Evolutionary conservation across 2,329 filamentous ascomycete species (phyloP), one percentile per base, ranked within the genome.

Genomic region (Paecilomyces dactylethromorphus): DNA sequence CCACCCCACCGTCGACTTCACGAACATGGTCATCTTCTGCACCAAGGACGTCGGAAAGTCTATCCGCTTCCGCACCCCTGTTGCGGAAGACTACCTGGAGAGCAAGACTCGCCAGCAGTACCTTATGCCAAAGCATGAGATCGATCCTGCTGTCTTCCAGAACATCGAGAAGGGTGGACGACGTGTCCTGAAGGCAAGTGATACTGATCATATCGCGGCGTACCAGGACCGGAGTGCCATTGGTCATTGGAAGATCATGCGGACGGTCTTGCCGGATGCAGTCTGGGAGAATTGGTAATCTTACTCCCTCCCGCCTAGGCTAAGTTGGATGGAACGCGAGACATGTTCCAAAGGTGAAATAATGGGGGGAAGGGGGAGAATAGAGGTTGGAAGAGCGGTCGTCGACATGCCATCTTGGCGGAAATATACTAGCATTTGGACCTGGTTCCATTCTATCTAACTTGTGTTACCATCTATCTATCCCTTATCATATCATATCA

Each of bases 11-110:
- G 78, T 79, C 35, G 90, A 96, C 69, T 97, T 97, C 73, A 91
- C 92, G 71, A 99, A 99, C 78, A 91, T 97, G 84, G 90, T 97
- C 53, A 86, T 97, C 60, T 97, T 97, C 78, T 99, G 94, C 80
- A 87, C 84, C 59, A 93, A 92, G 75, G 79, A 77, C 11, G 71
- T 76, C 26, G 64, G 66, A 24, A 65, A 63, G 6, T 75, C 78
- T 0, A 76, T 92, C 39, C 77, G 70, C 0, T 97, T 97, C 78
- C 83, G 92, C 12, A 68, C 79, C 15, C 84, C 92, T 0, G 78
- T 75, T 0, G 73, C 81, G 6, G 76, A 78, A 1, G 94, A 99
- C 69, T 87, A 84, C 67, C 77, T 96, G 33, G 83, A 84, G 39
- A 96, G 89, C 71, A 79, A 85, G 50, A 86, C 89, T 12, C 80